phyloP scores from a whole-genome alignment of 768 basidiomycete species.

The Guyanaporus albipodus region DNA sequence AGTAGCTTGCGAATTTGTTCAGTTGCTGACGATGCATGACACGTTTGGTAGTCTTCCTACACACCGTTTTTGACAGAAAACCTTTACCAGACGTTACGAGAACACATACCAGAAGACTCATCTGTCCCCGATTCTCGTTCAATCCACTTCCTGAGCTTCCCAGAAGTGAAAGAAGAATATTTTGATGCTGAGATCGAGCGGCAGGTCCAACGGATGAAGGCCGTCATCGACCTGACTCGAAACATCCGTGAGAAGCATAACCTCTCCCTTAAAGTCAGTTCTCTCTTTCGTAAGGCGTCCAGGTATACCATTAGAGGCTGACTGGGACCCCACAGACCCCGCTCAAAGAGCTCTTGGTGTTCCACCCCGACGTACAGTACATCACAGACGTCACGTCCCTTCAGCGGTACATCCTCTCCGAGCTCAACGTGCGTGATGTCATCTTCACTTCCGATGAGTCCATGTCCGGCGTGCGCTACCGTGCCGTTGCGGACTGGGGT shows the following conservation, averaged over 20 bases:
- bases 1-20: not conserved
- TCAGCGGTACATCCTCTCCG: constrained; percentile 85
- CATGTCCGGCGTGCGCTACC: constrained; percentile 83
- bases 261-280: constrained; percentile 78
- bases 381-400: constrained; percentile 82
- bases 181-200: constrained; percentile 92
- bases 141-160: constrained; percentile 93
- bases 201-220: constrained; percentile 91
- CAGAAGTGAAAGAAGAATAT: constrained; percentile 89
- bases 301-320: not conserved
- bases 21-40: constrained; percentile 1
- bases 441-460: constrained; percentile 87
- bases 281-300: not conserved
- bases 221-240: constrained; percentile 88
- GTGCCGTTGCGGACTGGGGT: constrained; percentile 92
- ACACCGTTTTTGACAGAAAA: constrained; percentile 98
- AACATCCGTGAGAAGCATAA: constrained; percentile 84
- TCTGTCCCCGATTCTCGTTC: constrained; percentile 78
- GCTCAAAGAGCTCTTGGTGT: constrained; percentile 86
- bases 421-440: constrained; percentile 91
- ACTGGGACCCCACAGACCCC: constrained; percentile 59
- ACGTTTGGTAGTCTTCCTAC: constrained; percentile 74
- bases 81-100: constrained; percentile 85
- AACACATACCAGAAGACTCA: constrained; percentile 78
- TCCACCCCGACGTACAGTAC: constrained; percentile 84